Conservation (phyloP, 768 basidiomycete species). For the Tylopilus rubrobrunneus region DNA sequence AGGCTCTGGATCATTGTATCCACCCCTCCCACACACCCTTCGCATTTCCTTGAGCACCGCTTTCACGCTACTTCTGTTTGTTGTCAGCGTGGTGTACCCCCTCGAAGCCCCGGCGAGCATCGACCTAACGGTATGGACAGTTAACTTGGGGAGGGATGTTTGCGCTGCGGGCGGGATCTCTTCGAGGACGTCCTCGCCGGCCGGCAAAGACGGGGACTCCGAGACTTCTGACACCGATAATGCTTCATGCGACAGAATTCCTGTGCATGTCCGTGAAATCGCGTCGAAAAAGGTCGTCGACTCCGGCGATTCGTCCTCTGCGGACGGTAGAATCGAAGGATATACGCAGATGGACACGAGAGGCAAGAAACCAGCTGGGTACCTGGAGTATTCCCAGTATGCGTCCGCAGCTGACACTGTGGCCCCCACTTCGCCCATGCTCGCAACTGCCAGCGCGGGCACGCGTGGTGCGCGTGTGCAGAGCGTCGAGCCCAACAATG, state of each 20-base stretch:
- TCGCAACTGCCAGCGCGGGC: background rate
- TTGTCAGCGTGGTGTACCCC: constrained; percentile 86
- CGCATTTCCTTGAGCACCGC: constrained; percentile 70
- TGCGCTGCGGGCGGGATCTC: constrained; percentile 53
- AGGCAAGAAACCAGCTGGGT: constrained; percentile 48
- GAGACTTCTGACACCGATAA: background rate
- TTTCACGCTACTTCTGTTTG: constrained; percentile 75
- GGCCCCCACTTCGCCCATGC: background rate
- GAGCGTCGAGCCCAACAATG: constrained; percentile 44
- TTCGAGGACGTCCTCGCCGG: constrained; percentile 5
- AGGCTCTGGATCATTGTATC: constrained; percentile 9
- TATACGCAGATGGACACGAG: constrained; percentile 57
- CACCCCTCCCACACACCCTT: constrained; percentile 11
- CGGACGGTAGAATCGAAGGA: constrained; percentile 27
- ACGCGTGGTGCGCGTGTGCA: constrained; percentile 7
- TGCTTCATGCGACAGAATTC: constrained; percentile 49
- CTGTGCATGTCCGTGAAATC: constrained; percentile 49
- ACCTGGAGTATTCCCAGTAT: constrained; percentile 68
- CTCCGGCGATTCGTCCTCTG: background rate
- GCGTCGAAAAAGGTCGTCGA: constrained; percentile 40
- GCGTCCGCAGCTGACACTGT: constrained; percentile 26
- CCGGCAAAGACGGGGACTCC: background rate
- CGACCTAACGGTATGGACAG: constrained; percentile 74
- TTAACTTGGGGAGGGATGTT: constrained; percentile 56
- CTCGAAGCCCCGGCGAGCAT: constrained; percentile 63